A percentile compares a stretch with the other conserved stretches of the same genome.
Evolutionary conservation across 73 alveolate genomes (phyloP).

Genomic region (Paramecium caudatum): DNA sequence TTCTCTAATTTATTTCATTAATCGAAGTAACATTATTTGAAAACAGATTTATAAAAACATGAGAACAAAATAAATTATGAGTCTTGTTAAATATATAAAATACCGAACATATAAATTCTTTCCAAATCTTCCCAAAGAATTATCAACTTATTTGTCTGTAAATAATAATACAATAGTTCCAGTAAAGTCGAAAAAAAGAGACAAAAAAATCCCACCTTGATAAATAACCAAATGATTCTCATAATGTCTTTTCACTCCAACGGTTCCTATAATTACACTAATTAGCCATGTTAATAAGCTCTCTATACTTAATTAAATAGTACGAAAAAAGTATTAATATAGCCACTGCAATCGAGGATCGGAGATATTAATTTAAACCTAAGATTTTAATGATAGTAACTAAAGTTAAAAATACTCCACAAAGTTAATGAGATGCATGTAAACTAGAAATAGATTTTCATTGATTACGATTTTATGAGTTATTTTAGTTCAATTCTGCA

Average conservation of each 20-base stretch:
- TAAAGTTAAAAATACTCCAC: conserved; percentile 12
- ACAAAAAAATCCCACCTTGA: neutral
- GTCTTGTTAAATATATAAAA: neutral
- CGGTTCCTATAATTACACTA: conserved; percentile 3
- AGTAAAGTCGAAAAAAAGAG: neutral
- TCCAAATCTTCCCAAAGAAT: neutral
- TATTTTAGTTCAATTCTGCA: neutral
- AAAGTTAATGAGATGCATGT: conserved; percentile 27
- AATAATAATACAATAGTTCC: neutral
- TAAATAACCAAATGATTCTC: neutral
- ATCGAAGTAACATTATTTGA: conserved; percentile 22
- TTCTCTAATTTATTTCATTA: neutral
- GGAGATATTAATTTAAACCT: neutral
- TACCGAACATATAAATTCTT: neutral
- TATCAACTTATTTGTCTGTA: neutral
- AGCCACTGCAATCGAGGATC: neutral
- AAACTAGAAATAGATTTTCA: neutral
- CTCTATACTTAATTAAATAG: neutral
- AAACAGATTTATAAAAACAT: neutral
- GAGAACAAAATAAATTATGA: neutral
- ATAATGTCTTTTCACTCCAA: neutral
- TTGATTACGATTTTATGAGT: conserved; percentile 5
- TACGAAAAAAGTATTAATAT: neutral
- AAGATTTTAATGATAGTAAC: conserved; percentile 2
- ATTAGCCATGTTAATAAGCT: neutral